Evolutionary conservation across 768 basidiomycete species (phyloP).

Genomic region (Lentinus brumalis): DNA sequence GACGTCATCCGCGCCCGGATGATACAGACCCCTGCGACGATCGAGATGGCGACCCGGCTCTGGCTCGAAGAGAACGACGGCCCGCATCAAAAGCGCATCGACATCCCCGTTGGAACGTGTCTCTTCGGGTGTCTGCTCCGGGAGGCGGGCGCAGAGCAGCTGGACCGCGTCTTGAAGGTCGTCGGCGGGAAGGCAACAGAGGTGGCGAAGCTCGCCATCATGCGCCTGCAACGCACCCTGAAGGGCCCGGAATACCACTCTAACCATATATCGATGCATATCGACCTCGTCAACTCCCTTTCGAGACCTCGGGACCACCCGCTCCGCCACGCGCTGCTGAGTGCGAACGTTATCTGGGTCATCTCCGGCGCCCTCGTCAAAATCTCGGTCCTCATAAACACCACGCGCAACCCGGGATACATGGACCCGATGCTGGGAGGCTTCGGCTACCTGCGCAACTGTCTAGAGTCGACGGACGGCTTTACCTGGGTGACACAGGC

Average conservation of each 20-base stretch:
- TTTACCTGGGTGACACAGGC: constrained; percentile 40
- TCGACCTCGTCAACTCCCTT: constrained; percentile 37
- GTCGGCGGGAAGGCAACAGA: constrained; percentile 31
- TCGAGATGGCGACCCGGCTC: constrained; percentile 39
- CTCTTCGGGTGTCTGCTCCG: constrained; percentile 35
- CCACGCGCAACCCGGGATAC: constrained; percentile 18
- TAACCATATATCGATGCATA: constrained; percentile 25
- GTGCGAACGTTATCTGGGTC: constrained; percentile 33
- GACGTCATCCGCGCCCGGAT: constrained; percentile 34
- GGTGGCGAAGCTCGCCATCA: constrained; percentile 33
- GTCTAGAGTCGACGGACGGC: constrained; percentile 39
- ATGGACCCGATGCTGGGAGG: constrained; percentile 31
- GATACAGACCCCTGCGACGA: constrained; percentile 31
- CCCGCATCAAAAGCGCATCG: constrained; percentile 20
- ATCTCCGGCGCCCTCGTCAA: constrained; percentile 35
- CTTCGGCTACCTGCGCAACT: constrained; percentile 38
- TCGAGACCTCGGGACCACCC: constrained; percentile 31
- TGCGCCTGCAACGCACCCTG: constrained; percentile 30
- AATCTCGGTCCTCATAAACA: constrained; percentile 28
- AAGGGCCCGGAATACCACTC: constrained; percentile 23
- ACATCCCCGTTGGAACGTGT: constrained; percentile 34
- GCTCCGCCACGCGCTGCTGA: constrained; percentile 36
- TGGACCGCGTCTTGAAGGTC: constrained; percentile 34
- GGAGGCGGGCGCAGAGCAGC: constrained; percentile 19
- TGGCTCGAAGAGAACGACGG: constrained; percentile 37